Conservation (phyloP, 2,329 filamentous ascomycete genomes). For the Colletotrichum liaoningense region DNA sequence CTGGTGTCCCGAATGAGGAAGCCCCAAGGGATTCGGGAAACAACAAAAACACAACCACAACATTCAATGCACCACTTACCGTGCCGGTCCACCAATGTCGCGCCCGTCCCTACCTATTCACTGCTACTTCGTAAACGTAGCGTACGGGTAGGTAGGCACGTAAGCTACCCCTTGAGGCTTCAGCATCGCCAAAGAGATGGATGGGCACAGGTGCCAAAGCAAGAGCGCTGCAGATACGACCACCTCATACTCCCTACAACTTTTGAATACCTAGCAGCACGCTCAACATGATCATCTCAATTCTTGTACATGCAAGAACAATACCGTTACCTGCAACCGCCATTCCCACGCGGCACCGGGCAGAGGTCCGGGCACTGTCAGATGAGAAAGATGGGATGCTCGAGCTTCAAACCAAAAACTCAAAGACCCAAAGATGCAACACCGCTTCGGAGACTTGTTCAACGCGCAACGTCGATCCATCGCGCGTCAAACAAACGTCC, state of each 20-base stretch:
- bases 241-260: background rate
- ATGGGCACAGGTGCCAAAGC: background rate
- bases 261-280: background rate
- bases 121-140: no score
- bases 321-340: background rate
- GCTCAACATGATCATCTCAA: background rate
- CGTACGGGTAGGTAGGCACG: no score
- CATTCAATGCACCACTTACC: background rate
- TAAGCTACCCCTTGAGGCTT: background rate
- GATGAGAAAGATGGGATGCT: constrained; percentile 22
- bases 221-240: background rate
- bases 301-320: background rate
- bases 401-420: background rate
- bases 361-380: constrained; percentile 19
- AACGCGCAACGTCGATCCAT: constrained; percentile 14
- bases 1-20: constrained; percentile 13
- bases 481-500: constrained; percentile 3
- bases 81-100: constrained; percentile 11
- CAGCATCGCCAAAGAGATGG: background rate
- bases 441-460: constrained; percentile 3
- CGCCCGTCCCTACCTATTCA: background rate
- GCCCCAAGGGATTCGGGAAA: constrained; percentile 1
- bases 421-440: constrained; percentile 9
- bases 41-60: constrained; percentile 28
- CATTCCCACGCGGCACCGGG: constrained; percentile 1